phyloP scores from a whole-genome alignment of 129 eudicot species.

The Erigeron canadensis region DNA sequence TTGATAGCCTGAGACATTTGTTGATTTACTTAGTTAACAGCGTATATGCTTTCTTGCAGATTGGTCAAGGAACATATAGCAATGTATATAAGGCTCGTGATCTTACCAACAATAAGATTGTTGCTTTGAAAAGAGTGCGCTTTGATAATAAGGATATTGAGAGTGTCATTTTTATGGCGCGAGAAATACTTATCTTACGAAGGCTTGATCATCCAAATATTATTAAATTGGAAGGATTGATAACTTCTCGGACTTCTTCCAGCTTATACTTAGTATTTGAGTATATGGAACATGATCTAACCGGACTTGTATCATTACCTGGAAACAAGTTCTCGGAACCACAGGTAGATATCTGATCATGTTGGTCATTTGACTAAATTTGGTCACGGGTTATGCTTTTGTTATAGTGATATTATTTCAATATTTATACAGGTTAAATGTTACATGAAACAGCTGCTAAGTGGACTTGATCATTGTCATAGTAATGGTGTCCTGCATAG shows the following conservation, averaged over 20 bases:
- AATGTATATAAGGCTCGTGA: conserved; percentile 89
- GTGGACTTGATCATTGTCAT: conserved; percentile 87
- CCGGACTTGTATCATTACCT: conserved; percentile 83
- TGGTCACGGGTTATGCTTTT: background rate
- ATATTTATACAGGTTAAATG: conserved; percentile 59
- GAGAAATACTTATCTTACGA: conserved; percentile 80
- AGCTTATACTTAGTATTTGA: conserved; percentile 85
- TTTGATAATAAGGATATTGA: conserved; percentile 82
- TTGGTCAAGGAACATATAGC: conserved; percentile 97
- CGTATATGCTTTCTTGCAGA: conserved; percentile 45
- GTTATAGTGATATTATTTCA: background rate
- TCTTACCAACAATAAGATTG: conserved; percentile 53
- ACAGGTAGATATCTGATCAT: conserved; percentile 67
- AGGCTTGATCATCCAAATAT: conserved; percentile 88
- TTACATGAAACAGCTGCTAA: conserved; percentile 75
- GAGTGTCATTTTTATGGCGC: conserved; percentile 85
- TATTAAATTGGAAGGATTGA: conserved; percentile 77
- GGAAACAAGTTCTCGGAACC: conserved; percentile 82
- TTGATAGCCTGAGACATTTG: background rate
- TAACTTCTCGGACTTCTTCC: conserved; percentile 62
- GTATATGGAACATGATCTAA: conserved; percentile 95
- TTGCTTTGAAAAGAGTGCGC: conserved; percentile 86
- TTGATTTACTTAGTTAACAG: background rate
- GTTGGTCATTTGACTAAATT: background rate
- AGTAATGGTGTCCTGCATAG: conserved; percentile 76